Percentiles rank a stretch among this genome's conserved stretches.
Evolutionary conservation across 129 eudicot species (phyloP).

Genomic region (carrot (Daucus carota)): DNA sequence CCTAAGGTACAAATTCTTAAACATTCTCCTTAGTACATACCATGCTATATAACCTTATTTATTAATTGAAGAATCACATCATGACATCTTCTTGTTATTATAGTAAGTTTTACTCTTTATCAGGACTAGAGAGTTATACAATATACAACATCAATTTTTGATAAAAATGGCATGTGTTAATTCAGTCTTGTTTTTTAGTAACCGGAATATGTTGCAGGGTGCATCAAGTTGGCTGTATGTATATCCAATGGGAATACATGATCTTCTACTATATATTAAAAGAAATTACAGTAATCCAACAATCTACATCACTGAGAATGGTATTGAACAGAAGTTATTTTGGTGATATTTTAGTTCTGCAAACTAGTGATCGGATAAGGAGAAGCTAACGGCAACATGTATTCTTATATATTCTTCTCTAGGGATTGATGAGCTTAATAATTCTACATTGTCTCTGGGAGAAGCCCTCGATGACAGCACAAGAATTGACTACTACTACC

Average conservation of each 20-base stretch:
- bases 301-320: constrained; percentile 57
- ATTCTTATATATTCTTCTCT: neutral
- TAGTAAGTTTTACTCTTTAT: neutral
- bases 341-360: neutral
- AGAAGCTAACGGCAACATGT: neutral
- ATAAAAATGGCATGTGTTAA: neutral
- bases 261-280: constrained; percentile 36
- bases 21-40: neutral
- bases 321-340: constrained; percentile 15
- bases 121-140: neutral
- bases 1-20: constrained; percentile 21
- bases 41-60: neutral
- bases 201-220: constrained; percentile 17
- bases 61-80: neutral
- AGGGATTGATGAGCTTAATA: constrained; percentile 59
- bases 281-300: constrained; percentile 46
- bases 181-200: neutral
- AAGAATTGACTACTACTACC: constrained; percentile 43
- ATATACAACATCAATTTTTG: neutral
- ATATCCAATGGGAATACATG: constrained; percentile 46
- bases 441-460: constrained; percentile 38
- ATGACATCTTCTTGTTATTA: neutral
- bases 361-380: neutral
- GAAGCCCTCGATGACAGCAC: constrained; percentile 37
- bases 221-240: constrained; percentile 48